phyloP scores from a whole-genome alignment of 805 yeast species.

The Lachancea kluyveri region DNA sequence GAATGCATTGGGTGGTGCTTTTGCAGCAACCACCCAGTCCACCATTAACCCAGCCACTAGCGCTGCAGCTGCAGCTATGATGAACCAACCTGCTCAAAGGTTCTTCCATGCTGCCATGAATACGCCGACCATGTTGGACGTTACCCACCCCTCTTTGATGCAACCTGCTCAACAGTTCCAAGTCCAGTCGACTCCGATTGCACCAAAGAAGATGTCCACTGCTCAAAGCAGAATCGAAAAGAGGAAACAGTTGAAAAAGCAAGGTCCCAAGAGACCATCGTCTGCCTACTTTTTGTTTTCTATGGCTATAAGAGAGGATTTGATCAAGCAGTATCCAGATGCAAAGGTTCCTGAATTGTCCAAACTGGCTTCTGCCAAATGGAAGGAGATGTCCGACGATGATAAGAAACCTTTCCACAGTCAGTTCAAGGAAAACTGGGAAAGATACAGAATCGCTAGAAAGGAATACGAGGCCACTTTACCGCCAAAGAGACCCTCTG shows the following conservation, averaged over 20 bases:
- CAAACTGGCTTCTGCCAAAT: constrained; percentile 78
- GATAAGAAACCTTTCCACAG: constrained; percentile 78
- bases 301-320: constrained; percentile 28
- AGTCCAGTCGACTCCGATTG: constrained; percentile 11
- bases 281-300: constrained; percentile 34
- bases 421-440: constrained; percentile 35
- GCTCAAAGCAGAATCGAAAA: constrained; percentile 33
- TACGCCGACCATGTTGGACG: constrained; percentile 21
- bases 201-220: constrained; percentile 28
- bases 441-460: constrained; percentile 29
- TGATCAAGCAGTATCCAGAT: constrained; percentile 28
- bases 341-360: constrained; percentile 35
- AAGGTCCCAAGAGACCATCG: constrained; percentile 34
- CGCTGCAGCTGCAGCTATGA: constrained; percentile 17
- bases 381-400: constrained; percentile 74
- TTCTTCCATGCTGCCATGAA: constrained; percentile 22
- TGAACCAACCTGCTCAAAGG: constrained; percentile 24
- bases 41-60: constrained; percentile 19
- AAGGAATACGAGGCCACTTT: constrained; percentile 31
- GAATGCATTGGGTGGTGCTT: constrained; percentile 12
- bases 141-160: constrained; percentile 19
- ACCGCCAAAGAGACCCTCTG: constrained; percentile 35
- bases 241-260: constrained; percentile 30
- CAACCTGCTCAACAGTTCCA: constrained; percentile 8
- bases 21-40: constrained; percentile 15